These are phyloP conservation scores for Alternaria triticimaculans DNA, from an alignment of 2,329 filamentous ascomycete genomes.

Conservation along the genomic window DNA sequence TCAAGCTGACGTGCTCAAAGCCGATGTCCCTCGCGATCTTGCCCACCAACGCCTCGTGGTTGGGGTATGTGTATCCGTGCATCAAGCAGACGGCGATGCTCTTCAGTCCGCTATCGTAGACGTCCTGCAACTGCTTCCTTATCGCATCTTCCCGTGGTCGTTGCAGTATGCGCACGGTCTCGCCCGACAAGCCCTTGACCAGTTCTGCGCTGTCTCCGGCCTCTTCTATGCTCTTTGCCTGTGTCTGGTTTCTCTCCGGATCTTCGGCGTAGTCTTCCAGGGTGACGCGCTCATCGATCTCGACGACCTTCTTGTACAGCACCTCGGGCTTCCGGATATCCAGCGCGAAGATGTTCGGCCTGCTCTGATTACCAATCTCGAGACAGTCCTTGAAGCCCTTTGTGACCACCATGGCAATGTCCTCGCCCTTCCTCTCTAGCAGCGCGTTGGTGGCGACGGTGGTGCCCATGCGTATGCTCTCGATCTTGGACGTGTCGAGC, in stretches of 20 bases:
- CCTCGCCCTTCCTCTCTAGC: conserved; percentile 87
- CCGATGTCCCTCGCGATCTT: conserved; percentile 79
- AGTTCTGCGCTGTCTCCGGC: conserved; percentile 59
- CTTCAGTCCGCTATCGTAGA: conserved; percentile 74
- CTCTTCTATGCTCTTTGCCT: conserved; percentile 60
- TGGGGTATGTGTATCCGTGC: conserved; percentile 90
- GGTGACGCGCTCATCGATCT: conserved; percentile 89
- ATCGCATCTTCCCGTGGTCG: conserved; percentile 66
- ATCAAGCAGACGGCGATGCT: conserved; percentile 91
- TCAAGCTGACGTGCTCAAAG: conserved; percentile 81
- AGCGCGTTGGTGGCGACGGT: conserved; percentile 93
- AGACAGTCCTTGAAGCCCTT: conserved; percentile 88
- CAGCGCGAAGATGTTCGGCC: conserved; percentile 89
- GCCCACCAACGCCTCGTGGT: conserved; percentile 81
- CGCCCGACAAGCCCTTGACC: conserved; percentile 75
- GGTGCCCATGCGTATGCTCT: conserved; percentile 94
- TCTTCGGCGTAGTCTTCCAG: conserved; percentile 93
- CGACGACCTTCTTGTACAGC: conserved; percentile 83
- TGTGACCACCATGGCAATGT: conserved; percentile 85
- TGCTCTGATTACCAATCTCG: conserved; percentile 86
- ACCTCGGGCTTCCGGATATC: conserved; percentile 87
- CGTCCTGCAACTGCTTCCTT: conserved; percentile 65
- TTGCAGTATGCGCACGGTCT: conserved; percentile 73
- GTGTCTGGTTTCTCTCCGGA: conserved; percentile 68
- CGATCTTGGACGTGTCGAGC: conserved; percentile 82